Evolutionary conservation across 306 rosid genomes (phyloP).

Genomic region (Sindora glabra): DNA sequence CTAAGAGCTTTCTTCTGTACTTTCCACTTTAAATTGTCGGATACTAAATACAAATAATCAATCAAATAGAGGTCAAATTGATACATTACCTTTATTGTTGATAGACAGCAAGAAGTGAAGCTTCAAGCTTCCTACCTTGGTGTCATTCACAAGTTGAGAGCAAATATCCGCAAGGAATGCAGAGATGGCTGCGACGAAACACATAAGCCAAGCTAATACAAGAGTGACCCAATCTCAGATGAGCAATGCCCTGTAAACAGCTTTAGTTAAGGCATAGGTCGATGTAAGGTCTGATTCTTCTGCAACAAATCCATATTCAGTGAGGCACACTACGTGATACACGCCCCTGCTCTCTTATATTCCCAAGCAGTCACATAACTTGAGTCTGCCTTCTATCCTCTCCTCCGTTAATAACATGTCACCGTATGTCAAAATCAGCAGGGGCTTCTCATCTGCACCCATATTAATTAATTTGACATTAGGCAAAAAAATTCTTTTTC

Average conservation of each 20-base stretch:
- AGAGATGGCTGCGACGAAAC: constrained; percentile 24
- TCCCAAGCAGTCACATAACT: constrained; percentile 23
- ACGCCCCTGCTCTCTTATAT: constrained; percentile 33
- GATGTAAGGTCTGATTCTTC: constrained; percentile 38
- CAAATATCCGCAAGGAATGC: constrained; percentile 27
- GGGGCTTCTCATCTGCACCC: constrained; percentile 29
- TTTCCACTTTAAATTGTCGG: no score
- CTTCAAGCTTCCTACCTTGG: neutral
- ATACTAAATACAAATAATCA: no score
- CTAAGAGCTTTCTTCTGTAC: no score
- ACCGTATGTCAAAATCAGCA: constrained; percentile 39
- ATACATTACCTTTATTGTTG: no score
- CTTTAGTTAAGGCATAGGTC: constrained; percentile 34
- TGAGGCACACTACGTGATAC: constrained; percentile 35
- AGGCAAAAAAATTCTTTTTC: no score
- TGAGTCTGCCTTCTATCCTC: constrained; percentile 34
- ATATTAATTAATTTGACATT: neutral
- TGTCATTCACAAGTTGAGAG: constrained; percentile 13
- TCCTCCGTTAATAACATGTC: constrained; percentile 39
- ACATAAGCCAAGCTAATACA: constrained; percentile 18
- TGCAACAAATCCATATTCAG: constrained; percentile 30
- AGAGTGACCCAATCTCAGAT: constrained; percentile 24
- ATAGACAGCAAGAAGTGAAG: neutral
- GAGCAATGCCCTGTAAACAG: constrained; percentile 32
- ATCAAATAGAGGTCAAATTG: no score